Evolutionary conservation across 441 rosid species (phyloP), one percentile per base, ranked within the genome.

Genomic region (Populus hybrid): DNA sequence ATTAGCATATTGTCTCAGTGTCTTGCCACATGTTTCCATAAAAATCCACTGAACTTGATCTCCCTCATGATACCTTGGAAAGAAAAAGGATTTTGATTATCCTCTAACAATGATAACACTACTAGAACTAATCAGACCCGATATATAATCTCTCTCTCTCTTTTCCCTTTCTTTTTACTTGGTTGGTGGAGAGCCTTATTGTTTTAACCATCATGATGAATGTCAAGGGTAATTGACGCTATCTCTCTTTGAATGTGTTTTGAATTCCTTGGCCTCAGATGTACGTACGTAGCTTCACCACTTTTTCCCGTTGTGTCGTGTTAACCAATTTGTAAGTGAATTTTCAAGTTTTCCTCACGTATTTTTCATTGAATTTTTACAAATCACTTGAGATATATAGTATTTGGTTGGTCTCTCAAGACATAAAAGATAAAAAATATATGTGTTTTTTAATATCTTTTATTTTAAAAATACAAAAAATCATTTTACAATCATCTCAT

Each of bases 51-150:
- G 73, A 71, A 35, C 77, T 81, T 64, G 38, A 70, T 64, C 59
- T 42, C 77, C 36, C 50, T 23, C 61, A 79, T 78, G 72, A 80
- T 82, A 72, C 53, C 75, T 42, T 78, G 72, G 65, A 69, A 81
- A 74, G 76, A 38, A 82, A 70, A 80, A 8, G 57, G 38, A 28
- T 35, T 21, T 72, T 71, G 81, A 69, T 75, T 82, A n/a, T 30
- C 32, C 77, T 53, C 69, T 53, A n/a, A 69, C 75, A 24, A 85
- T 85, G 70, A 77, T 72, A 42, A 23, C 77, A 21, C 34, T 57
- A 28, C 77, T 40, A 46, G 75, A 70, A 66, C 12, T 38, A 71
- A 18, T 28, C 57, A 63, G 68, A 14, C 71, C 26, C 70, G 1
- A 40, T 40, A 10, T 40, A 3, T 10, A 40, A 10, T 40, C 46